Base-by-base conservation (phyloP, 2,329 filamentous ascomycete species). In the Fonsecaea pedrosoi region DNA sequence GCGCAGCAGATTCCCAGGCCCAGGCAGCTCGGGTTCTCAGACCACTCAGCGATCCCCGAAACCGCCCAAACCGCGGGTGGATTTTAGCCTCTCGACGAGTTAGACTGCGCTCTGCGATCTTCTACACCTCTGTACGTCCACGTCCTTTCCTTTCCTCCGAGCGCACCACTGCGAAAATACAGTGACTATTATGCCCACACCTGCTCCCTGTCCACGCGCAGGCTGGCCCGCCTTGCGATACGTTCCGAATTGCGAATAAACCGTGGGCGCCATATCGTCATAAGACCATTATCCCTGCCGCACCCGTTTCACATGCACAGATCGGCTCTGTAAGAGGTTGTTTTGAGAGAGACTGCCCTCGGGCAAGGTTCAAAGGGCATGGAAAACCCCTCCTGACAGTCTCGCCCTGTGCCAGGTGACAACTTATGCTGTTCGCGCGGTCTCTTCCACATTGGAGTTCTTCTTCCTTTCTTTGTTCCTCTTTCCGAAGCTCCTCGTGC, bases 71-170 rank as follows among this genome's bases (percentile, higher is more conserved):
- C n/a, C 45, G 59, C 45, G 45, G 59, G 18, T 25, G 59, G 42
- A 25, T 50, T n/a, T 61, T 61, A 61, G 48, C 40, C 34, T 37
- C 59, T 54, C 12, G 45, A 61, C 59, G 48, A 61, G 60, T 62
- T 58, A 61, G 58, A 61, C 63, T 42, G 58, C 53, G 42, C 54
- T 55, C 57, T 62, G 35, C 55, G 25, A 40, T 30, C 25, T 57
- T 63, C 32, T 32, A 61, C 32, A n/a, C 18, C 48, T 50, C 50
- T 60, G 67, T 69, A 69, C 67, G 67, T 69, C 55, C 54, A 65
- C 54, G 1, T 54, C 59, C 42, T 67, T 71, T 72, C 71, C 69
- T 70, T 72, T 72, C 62, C 69, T 69, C 71, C 71, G 71, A 71
- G 59, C 53, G 62, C 54, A 57, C 59, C 65, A 55, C 60, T 32